These are phyloP conservation scores for Elongisporangium anandrum DNA, from an alignment of 352 stramenopile genomes.

Conservation along the genomic window DNA sequence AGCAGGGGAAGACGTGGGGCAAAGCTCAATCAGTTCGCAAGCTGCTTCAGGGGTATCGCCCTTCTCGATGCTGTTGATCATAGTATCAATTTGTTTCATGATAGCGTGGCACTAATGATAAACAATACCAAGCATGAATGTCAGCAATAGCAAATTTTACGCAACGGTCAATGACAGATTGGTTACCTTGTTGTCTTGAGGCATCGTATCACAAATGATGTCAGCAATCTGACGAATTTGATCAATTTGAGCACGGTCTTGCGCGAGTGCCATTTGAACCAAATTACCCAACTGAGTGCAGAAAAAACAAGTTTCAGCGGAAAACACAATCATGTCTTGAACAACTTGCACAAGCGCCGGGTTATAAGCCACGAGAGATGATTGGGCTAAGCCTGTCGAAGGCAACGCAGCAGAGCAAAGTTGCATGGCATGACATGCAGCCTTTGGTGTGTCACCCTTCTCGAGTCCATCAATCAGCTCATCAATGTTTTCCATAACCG, in stretches of 20 bases:
- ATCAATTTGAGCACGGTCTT: constrained; percentile 48
- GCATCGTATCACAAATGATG: constrained; percentile 73
- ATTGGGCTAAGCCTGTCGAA: not conserved
- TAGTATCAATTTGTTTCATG: constrained; percentile 56
- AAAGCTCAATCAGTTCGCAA: constrained; percentile 57
- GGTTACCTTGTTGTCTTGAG: constrained; percentile 27
- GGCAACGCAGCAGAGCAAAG: constrained; percentile 23
- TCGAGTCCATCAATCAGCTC: constrained; percentile 55
- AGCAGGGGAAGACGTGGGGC: constrained; percentile 10
- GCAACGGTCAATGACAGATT: not conserved
- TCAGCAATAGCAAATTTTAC: too few species aligned
- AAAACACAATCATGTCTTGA: not conserved
- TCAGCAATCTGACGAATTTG: constrained; percentile 60
- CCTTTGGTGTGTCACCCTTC: constrained; percentile 56
- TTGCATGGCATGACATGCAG: constrained; percentile 63
- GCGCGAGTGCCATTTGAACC: constrained; percentile 49
- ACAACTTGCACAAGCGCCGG: not conserved
- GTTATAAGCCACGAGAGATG: not conserved
- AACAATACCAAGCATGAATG: not conserved
- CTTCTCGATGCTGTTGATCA: constrained; percentile 59
- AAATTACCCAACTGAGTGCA: constrained; percentile 61
- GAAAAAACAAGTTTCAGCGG: constrained; percentile 49
- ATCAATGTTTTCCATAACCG: constrained; percentile 53
- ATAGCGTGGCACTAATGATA: constrained; percentile 49
- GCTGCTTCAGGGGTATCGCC: constrained; percentile 65